Base-by-base conservation (phyloP, 768 basidiomycete species). In the Tulasnella sp. region DNA sequence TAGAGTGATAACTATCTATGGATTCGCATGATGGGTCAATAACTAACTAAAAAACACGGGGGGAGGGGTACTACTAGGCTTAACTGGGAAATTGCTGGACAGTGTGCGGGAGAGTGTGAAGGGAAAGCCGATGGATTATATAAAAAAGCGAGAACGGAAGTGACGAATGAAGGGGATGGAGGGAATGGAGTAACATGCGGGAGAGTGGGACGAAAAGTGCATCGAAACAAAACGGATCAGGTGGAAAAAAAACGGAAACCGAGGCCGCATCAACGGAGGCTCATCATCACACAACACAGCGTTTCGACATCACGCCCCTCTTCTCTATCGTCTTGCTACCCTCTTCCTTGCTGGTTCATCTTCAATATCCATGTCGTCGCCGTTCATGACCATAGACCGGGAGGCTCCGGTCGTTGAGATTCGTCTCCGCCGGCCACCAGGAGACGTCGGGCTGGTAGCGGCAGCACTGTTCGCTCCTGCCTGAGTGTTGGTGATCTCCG, bases 261-360 rank as follows among this genome's bases (percentile, higher is more conserved):
- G 1, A 51, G 32, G 42, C 44, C 74, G 5, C 29, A 67, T 26
- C 26, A 16, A 67, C 44, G 32, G 23, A 29, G 39, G 46, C 51
- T 37, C 74, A 51, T 51, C 51, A 51, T 51, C 51, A 51, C 39
- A 74, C 2, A 48, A 29, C 73, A 26, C 32, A 48, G 16, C 3
- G 20, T 20, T 7, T 37, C 74, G 15, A 44, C 10, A 74, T 10
- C 35, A 74, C 20, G 74, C n/a, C 18, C 23, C 42, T 37, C 44
- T 13, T 73, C 86, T 82, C 86, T 82, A 93, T 80, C 92, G 86
- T 81, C 92, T 86, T 13, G 91, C 87, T 44, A 92, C 87, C 70
- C 93, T 88, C 82, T 94, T 94, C 82, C 93, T 86, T 82, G 93
- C 92, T 76, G 92, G 87, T 20, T 92, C 92, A 74, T 93, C 93